phyloP scores from a whole-genome alignment of 495 filamentous ascomycete species.

The Aspergillus bertholletiae region DNA sequence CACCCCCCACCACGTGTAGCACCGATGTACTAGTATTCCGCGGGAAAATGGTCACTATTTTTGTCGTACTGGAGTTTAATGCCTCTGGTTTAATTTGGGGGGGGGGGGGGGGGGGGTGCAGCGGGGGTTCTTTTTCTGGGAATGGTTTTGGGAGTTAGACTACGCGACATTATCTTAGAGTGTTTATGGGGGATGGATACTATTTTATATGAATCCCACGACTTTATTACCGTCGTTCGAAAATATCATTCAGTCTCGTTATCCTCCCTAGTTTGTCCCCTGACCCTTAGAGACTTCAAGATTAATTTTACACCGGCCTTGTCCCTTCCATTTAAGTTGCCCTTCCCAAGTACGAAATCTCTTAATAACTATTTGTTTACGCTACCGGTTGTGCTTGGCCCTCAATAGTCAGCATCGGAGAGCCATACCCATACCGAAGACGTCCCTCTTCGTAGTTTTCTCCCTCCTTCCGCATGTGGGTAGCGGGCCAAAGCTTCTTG shows the following conservation, averaged over 20 bases:
- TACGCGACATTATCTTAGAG: no score
- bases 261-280: background rate
- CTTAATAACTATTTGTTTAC: background rate
- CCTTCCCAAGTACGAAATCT: background rate
- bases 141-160: no score
- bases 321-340: background rate
- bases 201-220: no score
- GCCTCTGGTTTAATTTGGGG: no score
- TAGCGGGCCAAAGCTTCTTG: slow-evolving; percentile 38
- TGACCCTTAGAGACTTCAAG: background rate
- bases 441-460: slow-evolving; percentile 37
- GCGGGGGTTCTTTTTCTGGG: no score
- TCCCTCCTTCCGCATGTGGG: slow-evolving; percentile 38
- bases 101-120: no score
- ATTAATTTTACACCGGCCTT: background rate
- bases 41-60: no score
- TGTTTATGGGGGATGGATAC: no score
- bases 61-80: no score
- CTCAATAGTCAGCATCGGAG: slow-evolving; percentile 40
- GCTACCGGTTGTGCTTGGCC: slow-evolving; percentile 10
- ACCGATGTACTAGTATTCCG: no score
- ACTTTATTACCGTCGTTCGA: background rate
- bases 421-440: slow-evolving; percentile 36
- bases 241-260: background rate
- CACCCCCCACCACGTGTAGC: no score